Evolutionary conservation across 1,139 yeast genomes (phyloP).

Genomic region (Candida tunisiensis): DNA sequence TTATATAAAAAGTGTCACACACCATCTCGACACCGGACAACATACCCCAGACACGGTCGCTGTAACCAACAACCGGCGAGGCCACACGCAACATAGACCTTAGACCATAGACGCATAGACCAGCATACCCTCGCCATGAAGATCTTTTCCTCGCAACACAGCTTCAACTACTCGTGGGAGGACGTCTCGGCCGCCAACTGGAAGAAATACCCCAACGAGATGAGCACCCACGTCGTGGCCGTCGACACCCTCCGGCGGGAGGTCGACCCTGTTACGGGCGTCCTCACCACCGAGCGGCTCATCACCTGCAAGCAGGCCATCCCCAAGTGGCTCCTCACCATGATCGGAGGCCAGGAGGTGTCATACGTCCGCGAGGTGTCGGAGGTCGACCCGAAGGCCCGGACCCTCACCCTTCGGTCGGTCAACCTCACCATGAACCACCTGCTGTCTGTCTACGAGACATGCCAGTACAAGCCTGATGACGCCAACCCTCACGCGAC

Average conservation of each 20-base stretch:
- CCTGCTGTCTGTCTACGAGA: constrained; percentile 66
- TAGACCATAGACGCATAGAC: not conserved
- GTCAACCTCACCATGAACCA: constrained; percentile 73
- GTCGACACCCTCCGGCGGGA: constrained; percentile 76
- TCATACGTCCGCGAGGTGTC: constrained; percentile 84
- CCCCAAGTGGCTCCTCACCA: constrained; percentile 61
- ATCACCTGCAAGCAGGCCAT: constrained; percentile 82
- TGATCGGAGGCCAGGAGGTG: constrained; percentile 59
- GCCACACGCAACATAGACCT: not conserved
- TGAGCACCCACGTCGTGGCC: constrained; percentile 86
- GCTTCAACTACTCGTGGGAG: constrained; percentile 77
- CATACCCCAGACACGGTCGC: too few relatives aligned
- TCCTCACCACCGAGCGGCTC: constrained; percentile 66
- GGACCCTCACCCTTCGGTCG: constrained; percentile 66
- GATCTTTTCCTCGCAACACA: constrained; percentile 51
- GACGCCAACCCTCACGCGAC: constrained; percentile 37
- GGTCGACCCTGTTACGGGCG: constrained; percentile 35
- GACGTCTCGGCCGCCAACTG: constrained; percentile 94
- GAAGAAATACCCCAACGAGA: constrained; percentile 90
- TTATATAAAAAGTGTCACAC: too few relatives aligned
- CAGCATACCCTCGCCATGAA: constrained; percentile 32
- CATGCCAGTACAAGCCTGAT: constrained; percentile 66
- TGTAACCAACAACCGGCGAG: too few relatives aligned
- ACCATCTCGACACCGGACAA: too few relatives aligned
- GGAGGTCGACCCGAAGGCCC: constrained; percentile 52